Evolutionary conservation across 2,329 filamentous ascomycete genomes (phyloP), one percentile per base, ranked within the genome.

Genomic region (Neonectria neomacrospora): DNA sequence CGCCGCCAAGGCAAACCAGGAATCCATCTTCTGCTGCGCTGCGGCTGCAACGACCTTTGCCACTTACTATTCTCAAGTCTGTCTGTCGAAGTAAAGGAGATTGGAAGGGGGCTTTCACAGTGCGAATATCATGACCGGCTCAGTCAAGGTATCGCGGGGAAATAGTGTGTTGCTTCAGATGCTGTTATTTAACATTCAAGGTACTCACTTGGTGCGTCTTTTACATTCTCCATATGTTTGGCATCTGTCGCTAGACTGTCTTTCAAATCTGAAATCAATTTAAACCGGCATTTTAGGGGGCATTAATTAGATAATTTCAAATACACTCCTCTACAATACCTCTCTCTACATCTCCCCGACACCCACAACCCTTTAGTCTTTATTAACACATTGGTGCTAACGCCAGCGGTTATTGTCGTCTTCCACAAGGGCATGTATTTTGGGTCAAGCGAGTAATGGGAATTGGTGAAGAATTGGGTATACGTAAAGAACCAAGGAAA

Each of bases 31-130:
- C 28, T 67, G 65, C 26, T 67, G 65, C 56, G 63, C 59, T 34
- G 65, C 65, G 3, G 54, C 65, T 16, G 65, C 65, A 5, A 61
- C 59, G 1, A 32, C 59, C 5, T 64, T 67, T 28, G 41, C 42
- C 3, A 67, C 65, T 3, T 66, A 67, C 59, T 67, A 67, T 42
- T 54, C 63, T 9, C 65, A 67, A 28, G 59, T 63, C 18, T 67
- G 63, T 7, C 45, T 67, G 26, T n/a, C n/a, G 12, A 67, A 67
- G 53, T 67, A 62, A 37, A 26, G 30, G 34, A 7, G 23, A 18
- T 47, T 14, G 14, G 0, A 11, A 20, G 8, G 44, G 7, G 5
- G 11, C 4, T 3, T 5, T 28, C 6, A 23, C 23, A 16, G 16
- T 28, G 23, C 20, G 10, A 3, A 28, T n/a, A 47, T 8, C 11